phyloP scores from a whole-genome alignment of 768 basidiomycete genomes.

The Boletus sp. region DNA sequence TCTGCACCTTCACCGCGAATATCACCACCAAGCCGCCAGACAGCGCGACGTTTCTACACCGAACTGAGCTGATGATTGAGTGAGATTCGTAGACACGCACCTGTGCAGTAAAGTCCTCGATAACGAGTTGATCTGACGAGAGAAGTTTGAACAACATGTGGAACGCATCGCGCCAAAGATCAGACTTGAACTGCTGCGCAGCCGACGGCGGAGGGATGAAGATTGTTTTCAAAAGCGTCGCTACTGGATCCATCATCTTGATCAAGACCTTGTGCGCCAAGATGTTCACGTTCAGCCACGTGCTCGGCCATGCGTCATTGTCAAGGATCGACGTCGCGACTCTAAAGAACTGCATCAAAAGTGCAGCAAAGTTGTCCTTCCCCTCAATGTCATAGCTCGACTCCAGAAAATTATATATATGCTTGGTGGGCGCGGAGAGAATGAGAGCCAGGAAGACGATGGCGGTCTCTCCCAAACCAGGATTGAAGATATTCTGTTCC shows the following conservation, averaged over 20 bases:
- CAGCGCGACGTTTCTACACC: conserved; percentile 83
- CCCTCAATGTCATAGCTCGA: conserved; percentile 88
- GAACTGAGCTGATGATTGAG: conserved; percentile 3
- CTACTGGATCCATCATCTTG: conserved; percentile 83
- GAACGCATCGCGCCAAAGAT: conserved; percentile 80
- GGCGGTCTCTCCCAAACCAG: conserved; percentile 81
- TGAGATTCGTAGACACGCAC: conserved; percentile 36
- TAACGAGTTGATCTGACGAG: conserved; percentile 87
- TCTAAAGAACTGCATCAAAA: conserved; percentile 78
- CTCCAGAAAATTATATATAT: conserved; percentile 77
- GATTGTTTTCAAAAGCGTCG: conserved; percentile 70
- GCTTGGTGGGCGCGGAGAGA: conserved; percentile 73
- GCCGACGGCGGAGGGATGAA: conserved; percentile 74
- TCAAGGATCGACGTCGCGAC: conserved; percentile 78
- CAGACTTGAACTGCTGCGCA: conserved; percentile 66
- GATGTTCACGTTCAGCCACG: conserved; percentile 91
- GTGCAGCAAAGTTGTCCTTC: conserved; percentile 65
- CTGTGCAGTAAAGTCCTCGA: conserved; percentile 95
- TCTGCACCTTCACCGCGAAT: conserved; percentile 88
- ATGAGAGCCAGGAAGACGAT: conserved; percentile 82
- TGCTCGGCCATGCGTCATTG: conserved; percentile 84
- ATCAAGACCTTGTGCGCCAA: conserved; percentile 85
- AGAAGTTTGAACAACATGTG: conserved; percentile 80
- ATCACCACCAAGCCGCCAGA: conserved; percentile 96
- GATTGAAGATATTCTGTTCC: conserved; percentile 58